Evolutionary conservation across 495 filamentous ascomycete genomes (phyloP), one percentile per base, ranked within the genome.

Genomic region (Xylaria bambusicola): DNA sequence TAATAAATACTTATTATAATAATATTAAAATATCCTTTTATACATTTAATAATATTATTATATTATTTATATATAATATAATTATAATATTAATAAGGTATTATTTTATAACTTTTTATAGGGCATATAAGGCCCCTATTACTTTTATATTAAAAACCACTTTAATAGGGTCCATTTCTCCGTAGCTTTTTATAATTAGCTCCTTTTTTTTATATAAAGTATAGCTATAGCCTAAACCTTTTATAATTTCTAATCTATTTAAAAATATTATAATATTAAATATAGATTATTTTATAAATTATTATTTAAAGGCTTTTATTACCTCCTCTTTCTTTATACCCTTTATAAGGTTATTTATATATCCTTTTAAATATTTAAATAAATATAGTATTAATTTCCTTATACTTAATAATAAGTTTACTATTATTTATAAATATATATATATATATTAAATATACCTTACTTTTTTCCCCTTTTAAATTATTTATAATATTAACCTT

Each of bases 1-100:
- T 71, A 63, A 65, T 68, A 71, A 46, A 46, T 23, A 46, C 20
- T 26, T 46, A 46, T 12, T 46, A 21, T 66, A 74, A 73, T 23
- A 29, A 29, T 29, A 50, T 20, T 56, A 48, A 41, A 35, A 45
- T 52, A 36, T 55, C 62, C 42, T 48, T 27, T 52, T 50, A 44
- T 63, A 52, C 31, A 26, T n/a, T 47, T 41, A 61, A 62, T 45
- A 38, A 7, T 51, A 47, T 53, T 53, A 45, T 62, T 40, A 36
- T 52, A 58, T 56, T 52, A 44, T 12, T 48, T 53, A 13, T 13
- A 13, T 13, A 46, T 23, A 46, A 26, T 23, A 46, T 46, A 23
- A 46, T 46, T 24, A 13, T 24, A 21, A 24, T 46, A 46, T 46
- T 46, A 46, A 10, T 46, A 10, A 46, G 24, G 6, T 46, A 46